A percentile compares a stretch with the other conserved stretches of the same genome.
These are phyloP conservation scores for Phytopythium helicoides DNA, from an alignment of 352 stramenopile species.

Conservation along the genomic window DNA sequence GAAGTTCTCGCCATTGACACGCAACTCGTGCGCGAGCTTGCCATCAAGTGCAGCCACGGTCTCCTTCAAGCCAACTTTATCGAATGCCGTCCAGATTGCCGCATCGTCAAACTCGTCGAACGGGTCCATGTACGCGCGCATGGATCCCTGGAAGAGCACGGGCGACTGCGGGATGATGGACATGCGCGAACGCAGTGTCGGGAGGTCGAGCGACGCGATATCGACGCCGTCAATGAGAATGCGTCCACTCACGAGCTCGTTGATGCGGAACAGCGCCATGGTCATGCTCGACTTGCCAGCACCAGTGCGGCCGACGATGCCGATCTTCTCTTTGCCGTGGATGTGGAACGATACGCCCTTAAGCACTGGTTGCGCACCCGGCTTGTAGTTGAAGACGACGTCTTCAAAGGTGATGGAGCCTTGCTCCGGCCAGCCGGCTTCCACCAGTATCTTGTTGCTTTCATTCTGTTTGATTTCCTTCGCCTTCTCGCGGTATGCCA, in stretches of 20 bases:
- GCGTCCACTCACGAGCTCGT: too few species aligned
- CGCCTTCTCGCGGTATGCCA: slow-evolving; percentile 1
- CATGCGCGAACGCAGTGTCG: slow-evolving; percentile 19
- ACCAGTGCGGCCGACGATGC: slow-evolving; percentile 88
- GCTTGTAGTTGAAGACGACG: slow-evolving; percentile 80
- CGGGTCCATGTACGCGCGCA: slow-evolving; percentile 89
- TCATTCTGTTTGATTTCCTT: background rate
- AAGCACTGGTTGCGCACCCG: slow-evolving; percentile 37
- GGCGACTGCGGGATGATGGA: slow-evolving; percentile 66
- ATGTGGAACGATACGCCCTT: slow-evolving; percentile 13
- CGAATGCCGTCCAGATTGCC: too few species aligned
- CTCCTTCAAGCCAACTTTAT: too few species aligned
- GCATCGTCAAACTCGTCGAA: too few species aligned
- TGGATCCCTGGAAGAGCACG: slow-evolving; percentile 88
- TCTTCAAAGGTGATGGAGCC: slow-evolving; percentile 76
- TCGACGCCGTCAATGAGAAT: too few species aligned
- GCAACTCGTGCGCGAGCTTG: too few species aligned
- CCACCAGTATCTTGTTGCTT: background rate
- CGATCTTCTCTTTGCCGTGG: slow-evolving; percentile 60
- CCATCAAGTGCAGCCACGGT: too few species aligned
- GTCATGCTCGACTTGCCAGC: too few species aligned
- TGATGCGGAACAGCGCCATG: too few species aligned
- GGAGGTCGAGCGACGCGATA: slow-evolving; percentile 21
- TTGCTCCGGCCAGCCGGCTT: slow-evolving; percentile 47
- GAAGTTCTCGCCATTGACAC: too few species aligned